Conservation (phyloP, 352 stramenopile species). For the Globisporangium apiculatum region DNA sequence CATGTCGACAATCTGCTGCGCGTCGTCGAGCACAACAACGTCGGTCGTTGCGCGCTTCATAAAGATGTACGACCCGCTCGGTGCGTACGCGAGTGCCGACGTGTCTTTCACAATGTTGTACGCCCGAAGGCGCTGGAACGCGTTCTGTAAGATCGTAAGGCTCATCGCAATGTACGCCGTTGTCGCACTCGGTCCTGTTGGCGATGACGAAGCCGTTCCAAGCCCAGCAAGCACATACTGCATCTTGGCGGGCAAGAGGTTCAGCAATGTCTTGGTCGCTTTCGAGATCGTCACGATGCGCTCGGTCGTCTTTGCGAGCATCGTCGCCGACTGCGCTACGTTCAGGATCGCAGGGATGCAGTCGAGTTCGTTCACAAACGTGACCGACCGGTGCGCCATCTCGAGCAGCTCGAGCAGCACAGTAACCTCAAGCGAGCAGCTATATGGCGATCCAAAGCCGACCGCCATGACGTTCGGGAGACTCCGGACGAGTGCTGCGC, state of each 20-base stretch:
- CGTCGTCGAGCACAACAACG: conserved; percentile 46
- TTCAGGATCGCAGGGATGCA: conserved; percentile 84
- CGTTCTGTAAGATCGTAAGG: conserved; percentile 69
- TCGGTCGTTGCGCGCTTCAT: conserved; percentile 37
- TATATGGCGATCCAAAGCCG: conserved; percentile 74
- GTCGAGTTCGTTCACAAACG: conserved; percentile 83
- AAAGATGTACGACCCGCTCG: conserved; percentile 74
- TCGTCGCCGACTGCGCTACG: conserved; percentile 63
- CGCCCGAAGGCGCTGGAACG: conserved; percentile 75
- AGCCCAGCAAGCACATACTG: conserved; percentile 54
- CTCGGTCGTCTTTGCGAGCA: conserved; percentile 75
- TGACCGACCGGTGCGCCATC: conserved; percentile 48
- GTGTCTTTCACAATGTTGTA: conserved; percentile 71
- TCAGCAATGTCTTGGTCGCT: conserved; percentile 65
- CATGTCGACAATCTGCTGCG: conserved; percentile 24
- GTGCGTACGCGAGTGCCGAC: conserved; percentile 61
- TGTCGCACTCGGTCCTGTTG: conserved; percentile 22
- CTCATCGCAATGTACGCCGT: conserved; percentile 80
- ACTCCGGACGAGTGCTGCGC: conserved; percentile 17
- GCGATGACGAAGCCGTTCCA: conserved; percentile 7
- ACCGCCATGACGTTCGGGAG: conserved; percentile 54
- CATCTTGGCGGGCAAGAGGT: conserved; percentile 66
- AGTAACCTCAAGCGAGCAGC: conserved; percentile 37
- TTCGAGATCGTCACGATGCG: conserved; percentile 76
- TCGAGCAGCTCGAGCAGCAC: conserved; percentile 45